phyloP scores from a whole-genome alignment of 495 filamentous ascomycete species.

The Hypoxylon cercidicola region DNA sequence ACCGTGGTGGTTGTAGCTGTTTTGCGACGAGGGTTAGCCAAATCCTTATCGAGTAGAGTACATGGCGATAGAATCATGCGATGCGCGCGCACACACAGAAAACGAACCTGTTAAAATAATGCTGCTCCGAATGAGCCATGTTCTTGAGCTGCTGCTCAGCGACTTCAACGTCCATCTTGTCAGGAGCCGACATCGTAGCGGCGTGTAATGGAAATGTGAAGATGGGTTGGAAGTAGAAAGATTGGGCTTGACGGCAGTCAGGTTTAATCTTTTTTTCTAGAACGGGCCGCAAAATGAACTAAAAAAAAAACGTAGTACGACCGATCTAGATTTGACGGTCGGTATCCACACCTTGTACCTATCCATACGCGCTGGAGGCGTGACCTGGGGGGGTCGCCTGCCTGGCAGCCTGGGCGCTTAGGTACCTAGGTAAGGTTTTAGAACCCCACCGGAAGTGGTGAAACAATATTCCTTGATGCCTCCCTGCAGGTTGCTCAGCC shows the following conservation, averaged over 20 bases:
- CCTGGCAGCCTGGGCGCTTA: conserved; percentile 3
- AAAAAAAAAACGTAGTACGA: conserved; percentile 15
- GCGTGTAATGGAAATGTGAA: conserved; percentile 1
- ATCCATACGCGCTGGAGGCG: conserved; percentile 19
- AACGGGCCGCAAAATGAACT: conserved; percentile 22
- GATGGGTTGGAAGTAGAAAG: conserved; percentile 19
- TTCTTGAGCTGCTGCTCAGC: conserved; percentile 65
- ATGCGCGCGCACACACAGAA: conserved; percentile 25
- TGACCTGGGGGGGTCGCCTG: no score
- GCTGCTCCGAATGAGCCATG: conserved; percentile 88
- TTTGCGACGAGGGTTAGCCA: conserved; percentile 46
- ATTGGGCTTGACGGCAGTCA: conserved; percentile 22
- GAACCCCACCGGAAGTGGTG: not conserved
- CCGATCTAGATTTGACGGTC: conserved; percentile 29
- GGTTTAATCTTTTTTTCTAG: conserved; percentile 33
- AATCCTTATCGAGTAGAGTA: conserved; percentile 20
- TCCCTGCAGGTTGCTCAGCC: no score
- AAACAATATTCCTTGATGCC: no score
- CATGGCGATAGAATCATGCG: conserved; percentile 21
- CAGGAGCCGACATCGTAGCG: conserved; percentile 47
- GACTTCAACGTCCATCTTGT: conserved; percentile 58
- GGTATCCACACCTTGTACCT: not conserved
- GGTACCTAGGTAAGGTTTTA: conserved; percentile 10
- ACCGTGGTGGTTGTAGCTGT: conserved; percentile 96
- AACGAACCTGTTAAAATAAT: conserved; percentile 94